Conservation (phyloP, 108 stramenopile genomes). For the Bacterosira constricta region DNA sequence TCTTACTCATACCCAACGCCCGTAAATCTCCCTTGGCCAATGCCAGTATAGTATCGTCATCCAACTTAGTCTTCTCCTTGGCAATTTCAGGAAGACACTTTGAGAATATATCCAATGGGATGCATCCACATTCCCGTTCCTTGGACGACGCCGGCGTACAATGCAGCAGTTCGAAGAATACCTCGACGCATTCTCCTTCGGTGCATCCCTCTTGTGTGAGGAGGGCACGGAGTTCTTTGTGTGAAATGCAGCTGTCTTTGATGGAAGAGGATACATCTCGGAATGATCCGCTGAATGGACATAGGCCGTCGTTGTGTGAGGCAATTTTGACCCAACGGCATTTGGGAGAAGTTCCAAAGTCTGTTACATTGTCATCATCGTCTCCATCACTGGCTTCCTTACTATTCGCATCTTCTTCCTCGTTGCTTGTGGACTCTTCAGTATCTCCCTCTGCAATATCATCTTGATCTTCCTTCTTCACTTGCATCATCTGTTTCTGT, state of each 20-base stretch:
- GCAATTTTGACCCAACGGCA: constrained; percentile 18
- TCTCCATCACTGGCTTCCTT: neutral
- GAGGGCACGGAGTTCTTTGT: constrained; percentile 35
- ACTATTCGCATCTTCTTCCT: constrained; percentile 19
- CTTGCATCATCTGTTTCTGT: too few species aligned
- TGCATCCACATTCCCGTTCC: constrained; percentile 38
- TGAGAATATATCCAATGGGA: constrained; percentile 39
- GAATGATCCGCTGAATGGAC: constrained; percentile 40
- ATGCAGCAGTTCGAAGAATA: constrained; percentile 60
- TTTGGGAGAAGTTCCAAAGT: constrained; percentile 33
- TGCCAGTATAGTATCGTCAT: constrained; percentile 30
- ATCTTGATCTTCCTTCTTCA: neutral
- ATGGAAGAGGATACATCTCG: neutral
- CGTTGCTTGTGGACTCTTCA: constrained; percentile 25
- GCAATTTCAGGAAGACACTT: constrained; percentile 30
- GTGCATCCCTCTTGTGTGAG: constrained; percentile 42
- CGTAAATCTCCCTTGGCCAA: constrained; percentile 38
- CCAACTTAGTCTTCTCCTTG: constrained; percentile 38
- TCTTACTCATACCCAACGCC: constrained; percentile 40
- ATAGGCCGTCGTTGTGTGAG: constrained; percentile 27
- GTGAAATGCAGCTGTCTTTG: constrained; percentile 23
- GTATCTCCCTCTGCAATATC: neutral
- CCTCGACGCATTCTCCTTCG: constrained; percentile 53
- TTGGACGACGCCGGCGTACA: constrained; percentile 19
- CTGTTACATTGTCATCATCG: constrained; percentile 41